Evolutionary conservation across 2,329 filamentous ascomycete species (phyloP), one percentile per base, ranked within the genome.

Genomic region (Fusarium falciforme): DNA sequence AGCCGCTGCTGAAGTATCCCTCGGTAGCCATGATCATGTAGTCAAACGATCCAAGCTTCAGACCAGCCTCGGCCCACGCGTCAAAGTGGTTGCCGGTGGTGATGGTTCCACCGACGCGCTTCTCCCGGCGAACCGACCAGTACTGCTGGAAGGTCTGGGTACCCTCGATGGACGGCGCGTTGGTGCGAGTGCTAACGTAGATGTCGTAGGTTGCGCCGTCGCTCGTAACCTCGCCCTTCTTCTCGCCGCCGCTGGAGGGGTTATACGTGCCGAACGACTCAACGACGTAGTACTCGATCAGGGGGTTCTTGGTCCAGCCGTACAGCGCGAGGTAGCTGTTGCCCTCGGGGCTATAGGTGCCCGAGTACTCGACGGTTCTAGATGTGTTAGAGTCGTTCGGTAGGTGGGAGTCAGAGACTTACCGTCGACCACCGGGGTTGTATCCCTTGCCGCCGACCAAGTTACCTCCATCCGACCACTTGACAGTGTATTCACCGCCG

Each of bases 21-120:
- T 89, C 88, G 4, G 85, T 87, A 9, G 87, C 87, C 27, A 89
- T 79, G 69, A 89, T 88, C 83, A 86, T 84, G 80, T 89, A 89
- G 79, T 89, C 82, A 71, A 85, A 83, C 33, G 77, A 81, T 2
- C 88, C 88, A 17, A 89, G 75, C 35, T 79, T 81, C 79, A 88
- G 78, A 10, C 87, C 87, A 20, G 79, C 73, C 64, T 82, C 80
- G 33, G 79, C 79, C 88, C 88, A 90, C 14, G 87, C 87, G 71
- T 86, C 82, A 75, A 89, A 89, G 80, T 89, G 87, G 72, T 84
- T 86, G 35, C 79, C 80, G 5, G 83, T 83, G 29, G 84, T 86
- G 67, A 90, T 85, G 16, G 83, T 87, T 7, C 88, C 88, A 44
- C 83, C 82, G 33, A 82, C 82, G 62, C 87, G 83, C 83, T 89